Conservation (phyloP, 73 alveolate genomes). For the Symbiodinium natans region DNA sequence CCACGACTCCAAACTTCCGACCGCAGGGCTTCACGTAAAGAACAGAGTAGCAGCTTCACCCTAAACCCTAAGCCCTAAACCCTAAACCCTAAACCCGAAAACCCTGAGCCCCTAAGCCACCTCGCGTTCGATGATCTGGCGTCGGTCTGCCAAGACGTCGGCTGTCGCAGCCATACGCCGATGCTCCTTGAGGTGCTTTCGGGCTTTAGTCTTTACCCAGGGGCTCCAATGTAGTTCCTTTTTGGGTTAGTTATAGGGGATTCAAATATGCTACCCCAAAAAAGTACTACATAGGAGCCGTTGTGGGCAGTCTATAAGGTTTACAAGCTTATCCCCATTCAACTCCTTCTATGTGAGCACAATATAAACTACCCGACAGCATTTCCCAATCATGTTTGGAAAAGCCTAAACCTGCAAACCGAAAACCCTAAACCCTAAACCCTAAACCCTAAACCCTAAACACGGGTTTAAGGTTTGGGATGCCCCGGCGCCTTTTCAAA, state of each 20-base stretch:
- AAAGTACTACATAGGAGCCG: too few species aligned
- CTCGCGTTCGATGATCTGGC: slow-evolving; percentile 28
- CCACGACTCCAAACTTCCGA: too few species aligned
- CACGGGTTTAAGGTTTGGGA: background rate
- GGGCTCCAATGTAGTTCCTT: too few species aligned
- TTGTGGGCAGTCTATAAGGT: too few species aligned
- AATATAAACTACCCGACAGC: too few species aligned
- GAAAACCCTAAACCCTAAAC: background rate
- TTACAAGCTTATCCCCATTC: too few species aligned
- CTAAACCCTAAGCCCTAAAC: too few species aligned
- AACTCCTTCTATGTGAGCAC: background rate
- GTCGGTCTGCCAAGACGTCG: slow-evolving; percentile 45
- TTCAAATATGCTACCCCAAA: background rate
- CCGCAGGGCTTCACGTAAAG: too few species aligned
- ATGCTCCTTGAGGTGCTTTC: slow-evolving; percentile 63
- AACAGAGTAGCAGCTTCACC: too few species aligned
- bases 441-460: background rate
- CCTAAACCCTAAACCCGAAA: background rate
- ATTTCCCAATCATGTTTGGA: too few species aligned
- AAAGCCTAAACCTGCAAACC: background rate
- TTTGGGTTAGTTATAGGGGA: too few species aligned
- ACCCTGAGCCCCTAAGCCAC: background rate
- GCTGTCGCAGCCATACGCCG: slow-evolving; percentile 53
- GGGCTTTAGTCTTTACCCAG: too few species aligned
- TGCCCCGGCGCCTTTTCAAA: slow-evolving; percentile 34